Evolutionary conservation across 169 alveolate genomes (phyloP).

Genomic region (Eimeria tenella): DNA sequence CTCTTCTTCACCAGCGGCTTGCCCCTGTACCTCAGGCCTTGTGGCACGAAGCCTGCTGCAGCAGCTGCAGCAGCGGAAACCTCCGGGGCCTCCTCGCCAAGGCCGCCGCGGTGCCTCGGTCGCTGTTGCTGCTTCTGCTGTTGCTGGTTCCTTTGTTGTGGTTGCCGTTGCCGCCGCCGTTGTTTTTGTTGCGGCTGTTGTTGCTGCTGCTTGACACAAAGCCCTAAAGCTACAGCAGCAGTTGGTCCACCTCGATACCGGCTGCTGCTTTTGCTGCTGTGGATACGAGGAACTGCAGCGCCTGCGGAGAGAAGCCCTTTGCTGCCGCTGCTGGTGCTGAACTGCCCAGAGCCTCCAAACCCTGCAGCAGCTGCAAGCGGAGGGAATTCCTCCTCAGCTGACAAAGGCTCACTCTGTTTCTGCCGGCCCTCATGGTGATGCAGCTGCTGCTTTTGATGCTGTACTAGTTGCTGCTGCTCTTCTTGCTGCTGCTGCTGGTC

Average conservation of each 20-base stretch:
- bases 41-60: neutral
- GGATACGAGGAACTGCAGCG: neutral
- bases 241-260: conserved; percentile 1
- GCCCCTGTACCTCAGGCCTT: neutral
- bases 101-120: neutral
- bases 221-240: neutral
- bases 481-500: neutral
- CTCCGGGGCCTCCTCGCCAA: neutral
- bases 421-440: neutral
- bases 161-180: neutral
- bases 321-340: conserved; percentile 15
- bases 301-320: neutral
- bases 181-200: neutral
- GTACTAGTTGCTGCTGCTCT: neutral
- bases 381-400: neutral
- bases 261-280: conserved; percentile 24
- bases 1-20: neutral
- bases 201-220: conserved; percentile 1
- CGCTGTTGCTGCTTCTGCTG: conserved; percentile 6
- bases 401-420: no score
- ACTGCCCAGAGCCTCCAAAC: neutral
- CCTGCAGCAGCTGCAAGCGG: neutral
- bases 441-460: neutral
- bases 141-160: neutral
- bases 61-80: conserved; percentile 35